These are phyloP conservation scores for Pilasporangium apinafurcum DNA, from an alignment of 352 stramenopile genomes.

Conservation along the genomic window DNA sequence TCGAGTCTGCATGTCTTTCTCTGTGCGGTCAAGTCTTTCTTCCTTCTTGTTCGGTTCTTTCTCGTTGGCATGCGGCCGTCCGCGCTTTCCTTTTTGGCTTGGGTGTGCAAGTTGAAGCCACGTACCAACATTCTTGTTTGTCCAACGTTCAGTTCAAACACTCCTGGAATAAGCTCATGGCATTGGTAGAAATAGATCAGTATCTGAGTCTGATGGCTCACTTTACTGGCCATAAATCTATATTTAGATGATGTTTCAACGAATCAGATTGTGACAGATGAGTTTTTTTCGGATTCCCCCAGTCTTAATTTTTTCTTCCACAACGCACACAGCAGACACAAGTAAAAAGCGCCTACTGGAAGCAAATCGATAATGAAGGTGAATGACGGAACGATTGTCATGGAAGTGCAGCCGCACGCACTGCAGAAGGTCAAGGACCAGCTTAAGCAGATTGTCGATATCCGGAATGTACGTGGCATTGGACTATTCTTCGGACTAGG, in stretches of 20 bases:
- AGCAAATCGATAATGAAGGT: conserved; percentile 42
- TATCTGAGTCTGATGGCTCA: conserved; percentile 5
- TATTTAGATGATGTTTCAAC: conserved; percentile 23
- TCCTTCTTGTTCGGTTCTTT: too few relatives aligned
- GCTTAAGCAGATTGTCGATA: conserved; percentile 53
- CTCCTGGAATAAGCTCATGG: too few relatives aligned
- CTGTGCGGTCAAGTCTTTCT: too few relatives aligned
- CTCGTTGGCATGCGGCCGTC: too few relatives aligned
- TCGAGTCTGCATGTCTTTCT: too few relatives aligned
- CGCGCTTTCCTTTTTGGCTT: too few relatives aligned
- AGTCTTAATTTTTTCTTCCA: conserved; percentile 13
- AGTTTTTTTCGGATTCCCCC: conserved; percentile 1
- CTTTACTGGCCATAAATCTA: conserved; percentile 11
- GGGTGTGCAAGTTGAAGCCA: too few relatives aligned
- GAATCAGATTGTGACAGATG: conserved; percentile 19
- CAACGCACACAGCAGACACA: conserved; percentile 1
- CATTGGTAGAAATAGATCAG: too few relatives aligned
- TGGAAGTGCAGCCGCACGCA: conserved; percentile 56
- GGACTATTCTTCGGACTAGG: conserved; percentile 77
- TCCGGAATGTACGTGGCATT: conserved; percentile 76
- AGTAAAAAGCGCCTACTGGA: conserved; percentile 2
- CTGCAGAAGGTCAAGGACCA: conserved; percentile 64
- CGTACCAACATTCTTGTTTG: not conserved
- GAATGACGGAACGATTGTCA: conserved; percentile 61
- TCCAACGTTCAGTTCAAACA: conserved; percentile 1